Evolutionary conservation across 2,329 filamentous ascomycete species (phyloP).

Genomic region (Fonsecaea nubica): DNA sequence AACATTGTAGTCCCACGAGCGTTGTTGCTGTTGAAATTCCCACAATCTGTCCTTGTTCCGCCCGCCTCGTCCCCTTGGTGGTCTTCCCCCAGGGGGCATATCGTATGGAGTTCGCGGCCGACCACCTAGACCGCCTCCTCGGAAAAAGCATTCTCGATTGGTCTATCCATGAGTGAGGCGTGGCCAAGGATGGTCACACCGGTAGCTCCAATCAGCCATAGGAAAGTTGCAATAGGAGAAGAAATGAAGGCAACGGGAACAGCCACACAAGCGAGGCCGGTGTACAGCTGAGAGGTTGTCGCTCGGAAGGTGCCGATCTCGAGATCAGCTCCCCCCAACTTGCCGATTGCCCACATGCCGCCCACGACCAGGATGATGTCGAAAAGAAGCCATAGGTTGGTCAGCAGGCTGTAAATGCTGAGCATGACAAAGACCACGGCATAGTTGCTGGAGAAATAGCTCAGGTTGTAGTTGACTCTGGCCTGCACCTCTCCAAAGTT

Average conservation of each 20-base stretch:
- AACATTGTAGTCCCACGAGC: constrained; percentile 57
- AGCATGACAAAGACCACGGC: constrained; percentile 92
- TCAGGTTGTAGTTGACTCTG: constrained; percentile 94
- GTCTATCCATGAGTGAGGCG: constrained; percentile 95
- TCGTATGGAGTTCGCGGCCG: constrained; percentile 96
- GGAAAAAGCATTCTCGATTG: constrained; percentile 99
- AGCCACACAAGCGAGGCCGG: constrained; percentile 78
- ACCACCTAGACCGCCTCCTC: constrained; percentile 99
- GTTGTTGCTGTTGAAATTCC: constrained; percentile 50
- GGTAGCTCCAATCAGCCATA: constrained; percentile 96
- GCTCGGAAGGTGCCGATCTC: constrained; percentile 82
- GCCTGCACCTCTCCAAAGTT: constrained; percentile 91
- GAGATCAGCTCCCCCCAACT: constrained; percentile 85
- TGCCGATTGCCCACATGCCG: constrained; percentile 90
- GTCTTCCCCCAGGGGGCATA: constrained; percentile 97
- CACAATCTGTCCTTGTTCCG: constrained; percentile 65
- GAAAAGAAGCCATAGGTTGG: constrained; percentile 84
- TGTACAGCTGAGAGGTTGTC: constrained; percentile 93
- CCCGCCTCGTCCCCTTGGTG: constrained; percentile 81
- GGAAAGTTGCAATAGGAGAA: constrained; percentile 80
- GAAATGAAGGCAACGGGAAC: constrained; percentile 85
- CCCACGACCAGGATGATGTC: constrained; percentile 86
- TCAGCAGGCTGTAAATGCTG: constrained; percentile 91
- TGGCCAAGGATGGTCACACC: constrained; percentile 94
- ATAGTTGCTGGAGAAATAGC: constrained; percentile 99